Percentiles rank a stretch among this genome's conserved stretches.
Evolutionary conservation across 2,329 filamentous ascomycete species (phyloP).

Genomic region (Colletotrichum sansevieriae): DNA sequence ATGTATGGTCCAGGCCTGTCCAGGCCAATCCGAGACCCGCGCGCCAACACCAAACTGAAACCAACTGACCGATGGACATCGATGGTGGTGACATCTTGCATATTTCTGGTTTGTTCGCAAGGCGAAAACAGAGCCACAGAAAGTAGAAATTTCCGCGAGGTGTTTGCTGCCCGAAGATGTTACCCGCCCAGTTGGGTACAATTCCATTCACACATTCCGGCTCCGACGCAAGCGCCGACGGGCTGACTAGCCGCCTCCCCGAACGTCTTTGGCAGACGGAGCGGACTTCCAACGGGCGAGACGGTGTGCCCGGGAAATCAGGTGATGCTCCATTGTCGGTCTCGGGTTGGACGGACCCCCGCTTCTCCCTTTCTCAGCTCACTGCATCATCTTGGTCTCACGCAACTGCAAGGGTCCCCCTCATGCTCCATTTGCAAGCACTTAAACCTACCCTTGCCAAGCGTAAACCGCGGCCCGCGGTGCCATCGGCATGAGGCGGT

Average conservation of each 20-base stretch:
- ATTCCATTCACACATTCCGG: background rate
- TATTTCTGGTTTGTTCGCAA: background rate
- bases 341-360: constrained; percentile 22
- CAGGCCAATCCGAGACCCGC: background rate
- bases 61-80: background rate
- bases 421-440: constrained; percentile 19
- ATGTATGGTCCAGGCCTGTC: background rate
- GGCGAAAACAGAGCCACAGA: constrained; percentile 1
- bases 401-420: constrained; percentile 12
- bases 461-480: background rate
- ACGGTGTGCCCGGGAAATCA: constrained; percentile 1
- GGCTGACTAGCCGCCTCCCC: constrained; percentile 29
- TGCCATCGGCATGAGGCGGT: background rate
- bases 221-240: constrained; percentile 14
- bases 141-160: background rate
- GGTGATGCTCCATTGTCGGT: constrained; percentile 14
- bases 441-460: background rate
- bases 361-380: constrained; percentile 12
- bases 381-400: constrained; percentile 25
- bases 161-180: background rate
- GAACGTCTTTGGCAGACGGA: constrained; percentile 14
- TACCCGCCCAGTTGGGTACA: background rate
- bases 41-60: background rate
- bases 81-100: constrained; percentile 10
- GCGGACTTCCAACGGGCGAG: constrained; percentile 2